phyloP scores from a whole-genome alignment of 2,329 filamentous ascomycete species.

The Harringtonia lauricola region DNA sequence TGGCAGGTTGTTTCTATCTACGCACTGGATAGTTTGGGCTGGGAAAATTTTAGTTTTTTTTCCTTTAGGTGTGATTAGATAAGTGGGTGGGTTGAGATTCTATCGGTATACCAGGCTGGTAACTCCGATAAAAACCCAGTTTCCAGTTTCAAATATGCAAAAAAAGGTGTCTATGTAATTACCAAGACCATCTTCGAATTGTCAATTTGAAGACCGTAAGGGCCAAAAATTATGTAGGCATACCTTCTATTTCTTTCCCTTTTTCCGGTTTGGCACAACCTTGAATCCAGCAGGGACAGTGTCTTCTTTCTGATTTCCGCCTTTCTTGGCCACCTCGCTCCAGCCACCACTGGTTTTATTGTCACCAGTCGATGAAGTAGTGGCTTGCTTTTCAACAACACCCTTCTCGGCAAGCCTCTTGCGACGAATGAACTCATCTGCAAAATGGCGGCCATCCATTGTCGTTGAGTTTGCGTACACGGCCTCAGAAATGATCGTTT shows the following conservation, averaged over 20 bases:
- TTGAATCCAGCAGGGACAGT: conserved; percentile 58
- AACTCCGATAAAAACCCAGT: too few species aligned
- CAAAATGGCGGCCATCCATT: conserved; percentile 87
- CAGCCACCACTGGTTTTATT: conserved; percentile 57
- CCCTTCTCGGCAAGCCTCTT: conserved; percentile 91
- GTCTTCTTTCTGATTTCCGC: conserved; percentile 33
- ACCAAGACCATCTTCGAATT: too few species aligned
- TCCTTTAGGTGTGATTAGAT: conserved; percentile 9
- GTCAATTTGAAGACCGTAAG: background rate
- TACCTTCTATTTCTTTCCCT: conserved; percentile 56
- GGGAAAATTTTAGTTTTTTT: conserved; percentile 1
- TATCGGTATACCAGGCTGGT: too few species aligned
- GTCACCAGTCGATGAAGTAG: conserved; percentile 15
- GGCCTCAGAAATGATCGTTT: conserved; percentile 75
- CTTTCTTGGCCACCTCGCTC: conserved; percentile 97
- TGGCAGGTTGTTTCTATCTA: background rate
- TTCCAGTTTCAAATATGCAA: too few species aligned
- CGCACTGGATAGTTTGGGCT: too few species aligned
- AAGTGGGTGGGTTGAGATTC: background rate
- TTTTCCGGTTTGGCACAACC: conserved; percentile 87
- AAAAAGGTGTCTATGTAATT: too few species aligned
- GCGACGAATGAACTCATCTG: conserved; percentile 85
- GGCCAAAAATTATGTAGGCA: background rate
- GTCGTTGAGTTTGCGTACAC: conserved; percentile 81
- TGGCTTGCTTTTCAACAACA: conserved; percentile 58